Base-by-base conservation (phyloP, 2,329 filamentous ascomycete genomes). In the Xylariaceae sp. region DNA sequence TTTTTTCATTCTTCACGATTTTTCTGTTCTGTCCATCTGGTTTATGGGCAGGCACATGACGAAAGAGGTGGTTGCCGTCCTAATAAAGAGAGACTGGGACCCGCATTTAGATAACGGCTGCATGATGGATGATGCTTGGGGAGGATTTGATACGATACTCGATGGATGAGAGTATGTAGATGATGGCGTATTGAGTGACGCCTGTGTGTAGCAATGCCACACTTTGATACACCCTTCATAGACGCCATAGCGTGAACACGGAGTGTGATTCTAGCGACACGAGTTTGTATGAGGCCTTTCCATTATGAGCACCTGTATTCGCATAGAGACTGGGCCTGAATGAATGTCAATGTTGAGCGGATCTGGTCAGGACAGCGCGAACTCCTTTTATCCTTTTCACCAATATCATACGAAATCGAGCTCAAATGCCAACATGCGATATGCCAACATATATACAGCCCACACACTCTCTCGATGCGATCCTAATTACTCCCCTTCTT, bases 401-500 rank as follows among this genome's bases (percentile, higher is more conserved):
- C 23, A 4, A 30, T 30, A 30, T 5, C 23, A 41, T 9, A 41
- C 37, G 37, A 8, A 9, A 41, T 13, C 9, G 5, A 41, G 9
- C 13, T 4, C 9, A 41, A 41, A 18, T 18, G 17, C 5, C 3
- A 41, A 41, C 37, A 13, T 41, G 23, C 4, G 23, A 30, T 5
- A 30, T 30, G 9, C 18, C 18, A 30, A 17, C 9, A 10, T 17
- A 13, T 30, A 30, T 30, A 30, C 23, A 30, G 4, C 23, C 23
- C 23, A 30, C 23, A 30, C 23, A 4, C 23, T 6, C 23, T 30
- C 23, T 30, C 23, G 23, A 30, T 30, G 23, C 23, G 5, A 4
- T 5, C 23, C 48, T 61, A 72, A 50, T 72, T 73, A 56, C 70
- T 72, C 58, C 55, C 62, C 65, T 73, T 74, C 9, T 67, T 71